Percentiles rank a stretch among this genome's conserved stretches.
These are phyloP conservation scores for Sphagnum contortum DNA, from an alignment of 225 moss, liverwort and hornwort species.

Conservation along the genomic window DNA sequence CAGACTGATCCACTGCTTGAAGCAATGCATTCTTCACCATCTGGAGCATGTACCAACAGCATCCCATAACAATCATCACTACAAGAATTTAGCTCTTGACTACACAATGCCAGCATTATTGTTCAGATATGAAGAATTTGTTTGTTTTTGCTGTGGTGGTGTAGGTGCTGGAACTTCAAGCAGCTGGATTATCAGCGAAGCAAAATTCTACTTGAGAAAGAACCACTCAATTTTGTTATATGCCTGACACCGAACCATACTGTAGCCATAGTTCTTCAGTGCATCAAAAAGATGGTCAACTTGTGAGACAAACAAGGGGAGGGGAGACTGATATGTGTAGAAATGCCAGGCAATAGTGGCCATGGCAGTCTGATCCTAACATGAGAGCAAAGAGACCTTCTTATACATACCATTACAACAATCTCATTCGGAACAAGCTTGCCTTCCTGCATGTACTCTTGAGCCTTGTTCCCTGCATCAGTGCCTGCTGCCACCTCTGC, in stretches of 20 bases:
- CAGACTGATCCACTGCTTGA: conserved; percentile 23
- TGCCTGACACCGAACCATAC: too few species aligned
- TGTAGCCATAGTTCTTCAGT: too few species aligned
- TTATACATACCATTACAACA: conserved; percentile 52
- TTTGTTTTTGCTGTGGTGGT: not conserved
- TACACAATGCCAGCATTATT: too few species aligned
- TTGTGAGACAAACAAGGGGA: too few species aligned
- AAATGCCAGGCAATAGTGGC: too few species aligned
- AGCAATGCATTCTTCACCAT: conserved; percentile 72
- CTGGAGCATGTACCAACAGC: conserved; percentile 13
- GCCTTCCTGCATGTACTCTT: conserved; percentile 74
- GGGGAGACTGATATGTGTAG: too few species aligned
- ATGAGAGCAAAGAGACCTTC: not conserved
- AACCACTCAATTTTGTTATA: too few species aligned
- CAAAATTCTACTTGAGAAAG: too few species aligned
- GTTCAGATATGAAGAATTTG: too few species aligned
- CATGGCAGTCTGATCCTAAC: too few species aligned
- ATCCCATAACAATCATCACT: not conserved
- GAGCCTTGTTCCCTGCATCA: conserved; percentile 54
- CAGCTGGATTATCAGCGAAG: too few species aligned
- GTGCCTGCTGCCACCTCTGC: conserved; percentile 81
- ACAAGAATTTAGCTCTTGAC: not conserved
- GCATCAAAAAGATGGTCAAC: too few species aligned
- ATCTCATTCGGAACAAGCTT: conserved; percentile 80
- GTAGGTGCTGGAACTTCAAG: not conserved